Base-by-base conservation (phyloP, 2,329 filamentous ascomycete species). In the Fusarium sp. region DNA sequence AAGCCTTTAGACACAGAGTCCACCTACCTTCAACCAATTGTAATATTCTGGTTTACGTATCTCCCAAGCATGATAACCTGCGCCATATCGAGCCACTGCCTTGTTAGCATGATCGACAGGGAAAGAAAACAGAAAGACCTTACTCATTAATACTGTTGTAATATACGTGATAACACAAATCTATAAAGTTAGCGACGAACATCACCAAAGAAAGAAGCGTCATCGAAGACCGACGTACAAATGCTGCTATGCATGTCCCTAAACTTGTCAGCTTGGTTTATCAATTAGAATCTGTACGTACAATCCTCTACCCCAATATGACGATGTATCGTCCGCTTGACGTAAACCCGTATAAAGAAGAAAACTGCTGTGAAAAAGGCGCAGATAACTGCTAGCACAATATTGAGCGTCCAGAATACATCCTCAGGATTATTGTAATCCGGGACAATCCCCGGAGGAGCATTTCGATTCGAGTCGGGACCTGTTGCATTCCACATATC, bases 401-500 rank as follows among this genome's bases (percentile, higher is more conserved):
- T 47, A 30, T 73, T 73, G 16, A 68, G 25, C 15, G 71, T 72
- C 57, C 60, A 73, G 29, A 51, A 70, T 14, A 73, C 68, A 59
- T 73, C 71, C n/a, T 70, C 57, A 1, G 71, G 71, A 2, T 64
- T 8, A 16, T 51, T 32, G 8, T 60, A 73, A 43, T 73, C 62
- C 12, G 71, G 66, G 29, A 70, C 58, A 27, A 59, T 71, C 43
- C 71, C 71, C 6, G 66, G 59, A 22, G 71, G 71, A 30, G 68
- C 59, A 47, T 69, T 69, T 50, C 71, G 69, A 56, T 73, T 73
- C 30, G 71, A 70, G 27, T 73, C 71, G 50, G 71, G 71, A 32
- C 71, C 71, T 66, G 71, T 73, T 53, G 68, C 63, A 58, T 73
- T 73, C 68, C 69, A 73, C 71, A 73, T 73, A 29, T 68, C 66